A percentile compares a stretch with the other conserved stretches of the same genome.
These are phyloP conservation scores for Diophrys appendiculata DNA, from an alignment of 73 alveolate genomes.

Conservation along the genomic window DNA sequence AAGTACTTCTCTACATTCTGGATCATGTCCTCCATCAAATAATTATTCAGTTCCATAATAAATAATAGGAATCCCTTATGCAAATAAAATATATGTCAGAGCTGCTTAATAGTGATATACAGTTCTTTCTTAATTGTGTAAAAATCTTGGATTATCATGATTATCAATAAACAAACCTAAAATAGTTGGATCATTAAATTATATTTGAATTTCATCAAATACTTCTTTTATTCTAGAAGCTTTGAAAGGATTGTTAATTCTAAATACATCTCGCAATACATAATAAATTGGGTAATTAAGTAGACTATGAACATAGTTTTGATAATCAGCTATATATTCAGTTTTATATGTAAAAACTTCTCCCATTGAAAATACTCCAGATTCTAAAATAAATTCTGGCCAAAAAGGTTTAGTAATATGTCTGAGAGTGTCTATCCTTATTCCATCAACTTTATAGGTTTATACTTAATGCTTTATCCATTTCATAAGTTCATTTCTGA, in stretches of 20 bases:
- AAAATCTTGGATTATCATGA: slow-evolving; percentile 95
- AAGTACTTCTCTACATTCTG: slow-evolving; percentile 87
- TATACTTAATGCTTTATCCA: slow-evolving; percentile 83
- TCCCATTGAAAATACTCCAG: slow-evolving; percentile 89
- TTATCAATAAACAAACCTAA: slow-evolving; percentile 76
- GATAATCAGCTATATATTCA: slow-evolving; percentile 74
- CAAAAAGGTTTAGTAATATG: slow-evolving; percentile 90
- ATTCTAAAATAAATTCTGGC: slow-evolving; percentile 74
- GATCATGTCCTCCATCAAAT: slow-evolving; percentile 94
- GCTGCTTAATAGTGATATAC: slow-evolving; percentile 66
- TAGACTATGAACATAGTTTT: slow-evolving; percentile 78
- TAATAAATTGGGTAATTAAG: slow-evolving; percentile 92
- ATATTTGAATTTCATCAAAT: background rate
- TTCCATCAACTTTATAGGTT: slow-evolving; percentile 90
- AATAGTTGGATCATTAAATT: slow-evolving; percentile 45
- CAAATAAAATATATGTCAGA: slow-evolving; percentile 71
- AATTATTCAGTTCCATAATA: slow-evolving; percentile 97
- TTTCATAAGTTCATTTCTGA: slow-evolving; percentile 62
- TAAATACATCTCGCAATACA: slow-evolving; percentile 71
- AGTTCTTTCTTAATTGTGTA: slow-evolving; percentile 54
- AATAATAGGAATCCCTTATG: slow-evolving; percentile 93
- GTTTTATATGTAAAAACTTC: slow-evolving; percentile 74
- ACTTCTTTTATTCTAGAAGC: slow-evolving; percentile 23
- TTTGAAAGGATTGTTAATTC: slow-evolving; percentile 57
- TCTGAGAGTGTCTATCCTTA: slow-evolving; percentile 93